phyloP scores from a whole-genome alignment of 495 filamentous ascomycete species.

The Choiromyces venosus region DNA sequence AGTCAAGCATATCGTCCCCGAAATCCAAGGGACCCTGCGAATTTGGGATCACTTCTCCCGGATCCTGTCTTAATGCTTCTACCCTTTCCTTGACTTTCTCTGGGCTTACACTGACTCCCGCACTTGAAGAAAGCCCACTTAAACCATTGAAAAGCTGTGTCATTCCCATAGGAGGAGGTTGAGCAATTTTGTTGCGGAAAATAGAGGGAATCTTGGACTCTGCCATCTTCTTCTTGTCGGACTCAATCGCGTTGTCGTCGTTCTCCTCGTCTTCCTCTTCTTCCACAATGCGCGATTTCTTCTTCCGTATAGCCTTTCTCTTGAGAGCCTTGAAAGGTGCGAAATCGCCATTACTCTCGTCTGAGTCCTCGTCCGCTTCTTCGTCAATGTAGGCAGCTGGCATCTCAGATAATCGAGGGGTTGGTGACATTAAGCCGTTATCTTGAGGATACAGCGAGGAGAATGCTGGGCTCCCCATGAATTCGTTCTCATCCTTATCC shows the following conservation, averaged over 20 bases:
- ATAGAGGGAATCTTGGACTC: slow-evolving; percentile 35
- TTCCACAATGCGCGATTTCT: slow-evolving; percentile 49
- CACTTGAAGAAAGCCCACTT: slow-evolving; percentile 26
- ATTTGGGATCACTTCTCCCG: slow-evolving; percentile 22
- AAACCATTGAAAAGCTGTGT: slow-evolving; percentile 38
- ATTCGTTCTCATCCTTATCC: slow-evolving; percentile 49
- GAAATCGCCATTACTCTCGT: slow-evolving; percentile 37
- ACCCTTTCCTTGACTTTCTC: slow-evolving; percentile 6
- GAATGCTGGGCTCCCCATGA: slow-evolving; percentile 44
- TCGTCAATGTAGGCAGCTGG: slow-evolving; percentile 40
- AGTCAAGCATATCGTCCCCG: slow-evolving; percentile 14
- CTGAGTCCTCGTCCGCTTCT: slow-evolving; percentile 41
- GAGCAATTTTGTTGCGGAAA: slow-evolving; percentile 21
- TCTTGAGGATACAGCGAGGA: slow-evolving; percentile 23
- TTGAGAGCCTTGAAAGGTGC: slow-evolving; percentile 27
- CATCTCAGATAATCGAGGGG: slow-evolving; percentile 36
- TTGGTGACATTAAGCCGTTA: slow-evolving; percentile 22
- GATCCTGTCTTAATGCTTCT: slow-evolving; percentile 39
- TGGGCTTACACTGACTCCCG: slow-evolving; percentile 31
- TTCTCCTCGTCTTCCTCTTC: slow-evolving; percentile 68
- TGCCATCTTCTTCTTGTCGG: slow-evolving; percentile 46
- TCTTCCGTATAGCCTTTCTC: slow-evolving; percentile 39
- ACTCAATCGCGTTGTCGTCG: slow-evolving; percentile 51
- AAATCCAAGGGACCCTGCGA: slow-evolving; percentile 31
- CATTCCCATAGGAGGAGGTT: slow-evolving; percentile 32